Conservation (phyloP, 2,329 filamentous ascomycete genomes). For the Zymoseptoria passerinii region DNA sequence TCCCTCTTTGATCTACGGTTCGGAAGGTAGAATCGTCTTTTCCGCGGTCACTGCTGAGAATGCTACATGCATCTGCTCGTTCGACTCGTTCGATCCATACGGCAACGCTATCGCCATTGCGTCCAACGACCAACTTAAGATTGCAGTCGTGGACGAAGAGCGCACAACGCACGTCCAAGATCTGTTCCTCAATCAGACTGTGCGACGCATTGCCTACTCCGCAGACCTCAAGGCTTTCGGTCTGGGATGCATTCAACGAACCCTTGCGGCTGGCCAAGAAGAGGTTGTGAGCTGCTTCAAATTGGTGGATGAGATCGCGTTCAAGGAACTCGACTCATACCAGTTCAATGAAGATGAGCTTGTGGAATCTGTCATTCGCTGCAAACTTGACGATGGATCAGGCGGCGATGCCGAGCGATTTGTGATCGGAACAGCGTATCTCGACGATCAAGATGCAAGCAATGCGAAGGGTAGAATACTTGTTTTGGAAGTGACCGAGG, state of each 20-base stretch:
- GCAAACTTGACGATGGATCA: conserved; percentile 57
- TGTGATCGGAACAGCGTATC: conserved; percentile 78
- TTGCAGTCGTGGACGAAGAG: conserved; percentile 74
- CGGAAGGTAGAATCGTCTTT: conserved; percentile 80
- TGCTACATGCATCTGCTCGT: conserved; percentile 70
- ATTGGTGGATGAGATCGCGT: conserved; percentile 83
- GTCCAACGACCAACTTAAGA: conserved; percentile 59
- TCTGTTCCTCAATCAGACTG: conserved; percentile 69
- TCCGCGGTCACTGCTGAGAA: conserved; percentile 88
- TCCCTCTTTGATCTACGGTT: conserved; percentile 84
- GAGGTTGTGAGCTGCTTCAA: conserved; percentile 71
- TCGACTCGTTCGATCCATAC: conserved; percentile 67
- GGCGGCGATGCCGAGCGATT: conserved; percentile 63
- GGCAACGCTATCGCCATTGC: conserved; percentile 75
- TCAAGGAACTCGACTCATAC: conserved; percentile 67
- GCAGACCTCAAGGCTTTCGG: conserved; percentile 71
- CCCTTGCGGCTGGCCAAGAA: conserved; percentile 63
- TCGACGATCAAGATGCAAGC: conserved; percentile 49
- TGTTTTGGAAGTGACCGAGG: conserved; percentile 71
- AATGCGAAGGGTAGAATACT: conserved; percentile 68
- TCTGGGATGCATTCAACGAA: conserved; percentile 73
- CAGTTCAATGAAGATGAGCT: conserved; percentile 61
- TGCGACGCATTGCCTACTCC: conserved; percentile 81
- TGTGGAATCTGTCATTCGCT: conserved; percentile 74
- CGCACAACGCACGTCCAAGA: conserved; percentile 82